Evolutionary conservation across 2,329 filamentous ascomycete genomes (phyloP).

Genomic region (Tolypocladium nubicola): DNA sequence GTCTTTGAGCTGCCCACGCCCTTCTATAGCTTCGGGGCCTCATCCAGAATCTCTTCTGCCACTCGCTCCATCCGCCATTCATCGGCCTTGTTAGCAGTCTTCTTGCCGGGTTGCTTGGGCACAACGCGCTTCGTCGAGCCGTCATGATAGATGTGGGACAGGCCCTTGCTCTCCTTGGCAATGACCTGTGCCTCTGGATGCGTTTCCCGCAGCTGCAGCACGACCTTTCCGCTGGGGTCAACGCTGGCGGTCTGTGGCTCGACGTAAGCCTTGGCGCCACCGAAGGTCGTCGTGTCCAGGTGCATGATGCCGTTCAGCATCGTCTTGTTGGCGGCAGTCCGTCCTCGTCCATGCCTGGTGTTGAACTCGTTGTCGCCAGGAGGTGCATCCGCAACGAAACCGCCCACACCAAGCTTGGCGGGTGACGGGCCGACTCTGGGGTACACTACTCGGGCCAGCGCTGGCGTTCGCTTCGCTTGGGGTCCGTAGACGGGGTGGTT

Average conservation of each 20-base stretch:
- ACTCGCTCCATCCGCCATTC: conserved; percentile 13
- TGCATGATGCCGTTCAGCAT: conserved; percentile 24
- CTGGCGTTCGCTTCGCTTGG: conserved; percentile 36
- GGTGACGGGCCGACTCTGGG: conserved; percentile 24
- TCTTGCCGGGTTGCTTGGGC: conserved; percentile 2
- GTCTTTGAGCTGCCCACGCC: background rate
- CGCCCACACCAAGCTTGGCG: conserved; percentile 42
- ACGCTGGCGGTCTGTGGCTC: conserved; percentile 25
- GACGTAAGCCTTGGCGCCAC: conserved; percentile 46
- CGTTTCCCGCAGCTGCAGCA: conserved; percentile 31
- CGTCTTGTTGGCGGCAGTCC: conserved; percentile 10
- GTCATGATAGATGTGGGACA: conserved; percentile 20
- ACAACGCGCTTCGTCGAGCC: conserved; percentile 9
- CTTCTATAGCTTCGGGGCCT: background rate
- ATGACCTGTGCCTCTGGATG: conserved; percentile 28
- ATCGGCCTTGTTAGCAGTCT: conserved; percentile 4
- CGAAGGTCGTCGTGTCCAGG: conserved; percentile 35
- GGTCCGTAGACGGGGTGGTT: conserved; percentile 54
- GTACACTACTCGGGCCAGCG: conserved; percentile 39
- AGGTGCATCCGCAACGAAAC: conserved; percentile 37
- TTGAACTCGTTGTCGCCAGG: conserved; percentile 32
- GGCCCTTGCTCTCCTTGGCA: conserved; percentile 33
- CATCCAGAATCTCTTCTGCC: conserved; percentile 17
- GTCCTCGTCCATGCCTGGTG: conserved; percentile 9
- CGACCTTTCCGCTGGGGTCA: conserved; percentile 39